Percentiles rank a stretch among this genome's conserved stretches.
These are phyloP conservation scores for Lactarius akahatsu DNA, from an alignment of 768 basidiomycete genomes.

Conservation along the genomic window DNA sequence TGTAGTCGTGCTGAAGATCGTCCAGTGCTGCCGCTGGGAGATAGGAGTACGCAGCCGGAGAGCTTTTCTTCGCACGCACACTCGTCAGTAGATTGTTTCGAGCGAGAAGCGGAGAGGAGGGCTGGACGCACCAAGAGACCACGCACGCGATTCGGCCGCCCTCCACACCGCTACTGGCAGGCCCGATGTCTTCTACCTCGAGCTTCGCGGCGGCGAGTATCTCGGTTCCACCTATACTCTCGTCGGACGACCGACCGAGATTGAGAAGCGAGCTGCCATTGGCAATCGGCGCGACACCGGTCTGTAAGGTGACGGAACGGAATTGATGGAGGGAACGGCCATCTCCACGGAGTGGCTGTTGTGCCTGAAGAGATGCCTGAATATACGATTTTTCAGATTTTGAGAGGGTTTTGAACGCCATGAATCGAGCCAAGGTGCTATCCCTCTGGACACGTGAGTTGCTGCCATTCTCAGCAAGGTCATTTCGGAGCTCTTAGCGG, in stretches of 20 bases:
- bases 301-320: slow-evolving; percentile 69
- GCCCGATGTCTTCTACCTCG: slow-evolving; percentile 64
- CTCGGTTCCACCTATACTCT: slow-evolving; percentile 69
- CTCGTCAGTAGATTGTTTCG: slow-evolving; percentile 27
- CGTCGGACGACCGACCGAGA: slow-evolving; percentile 58
- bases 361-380: slow-evolving; percentile 57
- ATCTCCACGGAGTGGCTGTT: slow-evolving; percentile 69
- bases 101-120: background rate
- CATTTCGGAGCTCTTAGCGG: no score
- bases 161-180: slow-evolving; percentile 44
- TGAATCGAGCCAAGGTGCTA: slow-evolving; percentile 30
- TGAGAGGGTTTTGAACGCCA: slow-evolving; percentile 45
- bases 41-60: slow-evolving; percentile 77
- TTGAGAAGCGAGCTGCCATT: slow-evolving; percentile 80
- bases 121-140: slow-evolving; percentile 67
- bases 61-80: slow-evolving; percentile 50
- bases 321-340: slow-evolving; percentile 69
- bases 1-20: slow-evolving; percentile 74
- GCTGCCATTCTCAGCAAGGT: background rate
- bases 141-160: slow-evolving; percentile 64
- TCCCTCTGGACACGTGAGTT: slow-evolving; percentile 13
- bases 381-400: slow-evolving; percentile 82
- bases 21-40: slow-evolving; percentile 63
- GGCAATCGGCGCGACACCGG: slow-evolving; percentile 74
- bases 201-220: slow-evolving; percentile 76